Base-by-base conservation (phyloP, 768 basidiomycete genomes). In the Pisolithus albus region DNA sequence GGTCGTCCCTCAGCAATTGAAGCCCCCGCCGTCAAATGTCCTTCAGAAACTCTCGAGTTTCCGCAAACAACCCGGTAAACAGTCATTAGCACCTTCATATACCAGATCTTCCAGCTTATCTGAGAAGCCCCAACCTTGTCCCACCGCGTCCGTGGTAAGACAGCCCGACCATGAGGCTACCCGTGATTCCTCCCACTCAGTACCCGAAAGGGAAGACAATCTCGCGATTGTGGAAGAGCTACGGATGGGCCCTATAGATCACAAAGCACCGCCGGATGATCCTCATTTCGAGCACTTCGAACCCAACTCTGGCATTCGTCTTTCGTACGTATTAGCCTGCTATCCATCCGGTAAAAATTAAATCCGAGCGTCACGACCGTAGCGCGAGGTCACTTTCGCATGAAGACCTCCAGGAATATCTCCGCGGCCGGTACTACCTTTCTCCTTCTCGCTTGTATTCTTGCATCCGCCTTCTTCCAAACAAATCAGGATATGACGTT, bases 381-480 rank as follows among this genome's bases (percentile, higher is more conserved):
- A 95, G 88, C 37, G 84, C 86, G 21, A 88, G 95, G 28, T 64
- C 64, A 2, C 69, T 92, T 19, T 62, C 88, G 2, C 85, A 97
- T 62, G 80, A 86, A 24, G 82, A 86, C 56, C 68, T 98, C 16
- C 83, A 88, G 64, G 84, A 85, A 15, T 82, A 94, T 67, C 74
- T 99, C 24, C 72, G 76, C 34, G 90, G 84, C 6, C 83, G 95
- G 42, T 96, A 85, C 68, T 91, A 88, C 62, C 75, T 99, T 41
- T 84, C 92, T 0, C 92, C 93, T 0, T 94, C 93, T 1, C 82
- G 75, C 18, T 74, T 99, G 34, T 99, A 99, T 70, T 92, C 92
- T 8, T 79, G 84, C 43, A 77, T 92, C 40, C 83, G 88, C 9
- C 79, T 87, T 0, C 76, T 84, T 13, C 81, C 86, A 0, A 82